A percentile compares a stretch with the other conserved stretches of the same genome.
Conservation (phyloP, 148 eudicot genomes). For the Arctostaphylos glauca region DNA sequence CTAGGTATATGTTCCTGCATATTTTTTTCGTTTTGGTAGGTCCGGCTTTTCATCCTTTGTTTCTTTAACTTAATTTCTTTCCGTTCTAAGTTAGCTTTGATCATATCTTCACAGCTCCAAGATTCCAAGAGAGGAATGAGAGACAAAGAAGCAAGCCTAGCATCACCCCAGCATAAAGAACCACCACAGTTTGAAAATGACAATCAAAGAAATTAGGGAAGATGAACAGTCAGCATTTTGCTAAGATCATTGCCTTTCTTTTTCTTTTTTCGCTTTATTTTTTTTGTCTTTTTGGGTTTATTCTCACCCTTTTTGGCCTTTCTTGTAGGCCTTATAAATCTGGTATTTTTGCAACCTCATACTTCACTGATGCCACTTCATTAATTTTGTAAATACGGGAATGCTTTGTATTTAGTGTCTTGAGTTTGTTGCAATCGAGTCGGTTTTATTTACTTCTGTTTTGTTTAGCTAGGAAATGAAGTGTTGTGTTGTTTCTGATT, state of each 20-base stretch:
- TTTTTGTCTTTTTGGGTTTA: background rate
- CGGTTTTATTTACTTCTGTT: background rate
- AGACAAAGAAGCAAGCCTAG: conserved; percentile 46
- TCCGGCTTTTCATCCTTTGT: background rate
- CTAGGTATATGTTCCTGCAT: conserved; percentile 44
- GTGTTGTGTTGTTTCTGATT: background rate
- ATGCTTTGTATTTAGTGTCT: conserved; percentile 10
- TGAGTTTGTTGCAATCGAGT: conserved; percentile 13
- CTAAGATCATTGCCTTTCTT: background rate
- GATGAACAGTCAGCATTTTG: conserved; percentile 20
- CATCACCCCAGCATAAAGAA: background rate
- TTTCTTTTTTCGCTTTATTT: background rate
- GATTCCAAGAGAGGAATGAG: conserved; percentile 44
- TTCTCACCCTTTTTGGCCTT: background rate
- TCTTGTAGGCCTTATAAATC: conserved; percentile 3
- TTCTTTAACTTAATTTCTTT: background rate
- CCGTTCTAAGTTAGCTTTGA: background rate
- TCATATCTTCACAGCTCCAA: conserved; percentile 45
- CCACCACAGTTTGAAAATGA: conserved; percentile 14
- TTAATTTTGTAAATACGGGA: conserved; percentile 13
- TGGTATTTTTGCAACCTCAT: background rate
- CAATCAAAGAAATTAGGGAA: conserved; percentile 10
- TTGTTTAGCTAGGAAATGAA: background rate
- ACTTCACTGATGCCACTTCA: conserved; percentile 12
- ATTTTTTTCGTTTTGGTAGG: no score